Evolutionary conservation across 371 early-diverging fungal genomes (phyloP), one percentile per base, ranked within the genome.

Genomic region (Mucor lusitanicus): DNA sequence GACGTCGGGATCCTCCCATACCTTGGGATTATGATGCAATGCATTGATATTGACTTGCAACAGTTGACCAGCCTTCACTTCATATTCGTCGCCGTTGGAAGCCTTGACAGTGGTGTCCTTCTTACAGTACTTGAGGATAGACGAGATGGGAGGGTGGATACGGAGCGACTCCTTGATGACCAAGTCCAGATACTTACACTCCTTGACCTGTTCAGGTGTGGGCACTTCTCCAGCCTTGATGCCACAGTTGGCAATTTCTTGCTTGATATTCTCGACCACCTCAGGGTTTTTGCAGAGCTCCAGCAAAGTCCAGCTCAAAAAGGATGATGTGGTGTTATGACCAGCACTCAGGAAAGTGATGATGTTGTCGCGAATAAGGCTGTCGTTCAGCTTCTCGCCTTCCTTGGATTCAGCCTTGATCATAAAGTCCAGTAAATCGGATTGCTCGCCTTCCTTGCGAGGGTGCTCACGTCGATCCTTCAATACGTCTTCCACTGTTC

Each of bases 391-490:
- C 17, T 64, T 62, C n/a, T 65, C 44, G 12, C 60, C 64, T 17
- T 75, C 60, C 13, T 68, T 63, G 17, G 68, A 70, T 12, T 64
- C 63, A 17, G 80, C 83, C 30, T 66, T 74, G 62, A 85, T 58
- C 85, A 85, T 85, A 61, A 69, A 82, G 21, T 66, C 82, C 15
- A 85, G 59, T 23, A 85, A 55, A 68, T 85, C 83, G 44, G 67
- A 76, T 6, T 69, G 23, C 8, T 42, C 54, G 23, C 56, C 64
- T 1, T 35, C 40, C 12, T 63, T 55, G n/a, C 65, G 17, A 25
- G 54, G 42, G 7, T 40, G 27, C 13, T 50, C 27, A 11, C 61
- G 61, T 7, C 67, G 62, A 21, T 73, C 65, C 25, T 59, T 37
- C 27, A 68, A 58, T 5, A 78, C 72, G n/a, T 73, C 58, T 5